A percentile compares a stretch with the other conserved stretches of the same genome.
Evolutionary conservation across 2,329 filamentous ascomycete species (phyloP).

Genomic region (Eurotiales sp.): DNA sequence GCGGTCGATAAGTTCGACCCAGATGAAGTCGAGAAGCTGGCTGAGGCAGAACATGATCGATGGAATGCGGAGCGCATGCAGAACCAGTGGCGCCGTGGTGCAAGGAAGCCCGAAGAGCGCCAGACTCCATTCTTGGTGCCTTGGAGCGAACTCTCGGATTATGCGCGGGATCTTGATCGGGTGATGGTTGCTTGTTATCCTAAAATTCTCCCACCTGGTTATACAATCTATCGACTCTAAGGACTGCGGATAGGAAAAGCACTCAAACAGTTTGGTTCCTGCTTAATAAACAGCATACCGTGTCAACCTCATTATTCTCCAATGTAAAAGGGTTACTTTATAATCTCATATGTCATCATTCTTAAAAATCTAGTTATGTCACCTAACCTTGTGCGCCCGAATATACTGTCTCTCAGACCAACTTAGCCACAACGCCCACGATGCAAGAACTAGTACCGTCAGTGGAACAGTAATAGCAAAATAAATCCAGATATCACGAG

Average conservation of each 20-base stretch:
- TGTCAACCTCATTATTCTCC: not conserved
- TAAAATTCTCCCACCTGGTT: not conserved
- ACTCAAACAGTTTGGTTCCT: no score
- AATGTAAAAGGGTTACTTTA: not conserved
- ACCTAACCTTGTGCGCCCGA: not conserved
- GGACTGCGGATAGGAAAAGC: not conserved
- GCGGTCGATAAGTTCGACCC: not conserved
- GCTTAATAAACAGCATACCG: no score
- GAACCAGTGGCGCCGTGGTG: not conserved
- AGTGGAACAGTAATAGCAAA: not conserved
- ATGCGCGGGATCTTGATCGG: not conserved
- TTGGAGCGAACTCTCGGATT: not conserved
- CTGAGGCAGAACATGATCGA: not conserved
- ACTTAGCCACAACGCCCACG: not conserved
- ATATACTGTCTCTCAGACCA: not conserved
- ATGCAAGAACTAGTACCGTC: not conserved
- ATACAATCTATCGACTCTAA: not conserved
- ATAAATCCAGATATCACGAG: not conserved
- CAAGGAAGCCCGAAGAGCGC: not conserved
- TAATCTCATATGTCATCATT: not conserved
- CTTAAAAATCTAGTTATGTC: not conserved
- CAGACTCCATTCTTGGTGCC: not conserved
- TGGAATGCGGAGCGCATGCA: not conserved
- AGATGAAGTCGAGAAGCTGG: not conserved
- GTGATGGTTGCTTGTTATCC: not conserved